Percentiles rank a stretch among this genome's conserved stretches.
Conservation (phyloP, 2,329 filamentous ascomycete species). For the Fusarium zealandicum region DNA sequence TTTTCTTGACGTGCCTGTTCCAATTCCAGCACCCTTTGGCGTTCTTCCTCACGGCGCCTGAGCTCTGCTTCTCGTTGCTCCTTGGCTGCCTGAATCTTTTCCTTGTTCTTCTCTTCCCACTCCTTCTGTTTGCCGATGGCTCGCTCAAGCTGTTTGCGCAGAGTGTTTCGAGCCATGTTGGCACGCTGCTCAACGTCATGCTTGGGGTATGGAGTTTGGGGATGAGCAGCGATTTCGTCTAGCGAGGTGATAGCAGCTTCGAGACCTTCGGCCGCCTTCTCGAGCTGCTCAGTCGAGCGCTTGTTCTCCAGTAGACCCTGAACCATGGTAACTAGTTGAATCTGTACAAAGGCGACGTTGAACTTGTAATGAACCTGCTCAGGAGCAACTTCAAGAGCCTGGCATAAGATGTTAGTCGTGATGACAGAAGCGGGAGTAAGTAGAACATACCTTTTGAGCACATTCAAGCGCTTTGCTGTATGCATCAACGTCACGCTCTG, state of each 20-base stretch:
- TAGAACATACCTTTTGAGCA: constrained; percentile 65
- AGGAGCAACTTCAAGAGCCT: constrained; percentile 79
- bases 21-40: constrained; percentile 69
- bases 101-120: constrained; percentile 92
- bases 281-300: constrained; percentile 79
- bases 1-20: constrained; percentile 79
- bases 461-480: constrained; percentile 66
- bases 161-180: constrained; percentile 96
- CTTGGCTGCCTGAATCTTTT: constrained; percentile 82
- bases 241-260: constrained; percentile 82
- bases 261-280: constrained; percentile 80
- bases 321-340: constrained; percentile 86
- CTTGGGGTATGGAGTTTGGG: constrained; percentile 84
- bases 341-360: constrained; percentile 97
- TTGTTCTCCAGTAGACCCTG: constrained; percentile 77
- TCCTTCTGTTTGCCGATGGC: constrained; percentile 84
- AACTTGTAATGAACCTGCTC: constrained; percentile 93
- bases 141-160: constrained; percentile 88
- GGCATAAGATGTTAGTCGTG: constrained; percentile 14
- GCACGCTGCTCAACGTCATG: constrained; percentile 92
- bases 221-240: constrained; percentile 68
- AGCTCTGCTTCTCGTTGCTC: constrained; percentile 83
- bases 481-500: constrained; percentile 64
- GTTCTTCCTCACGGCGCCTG: constrained; percentile 77
- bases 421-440: background rate